Percentiles rank a stretch among this genome's conserved stretches.
These are phyloP conservation scores for Xylaria sp. DNA, from an alignment of 2,329 filamentous ascomycete species.

Conservation along the genomic window DNA sequence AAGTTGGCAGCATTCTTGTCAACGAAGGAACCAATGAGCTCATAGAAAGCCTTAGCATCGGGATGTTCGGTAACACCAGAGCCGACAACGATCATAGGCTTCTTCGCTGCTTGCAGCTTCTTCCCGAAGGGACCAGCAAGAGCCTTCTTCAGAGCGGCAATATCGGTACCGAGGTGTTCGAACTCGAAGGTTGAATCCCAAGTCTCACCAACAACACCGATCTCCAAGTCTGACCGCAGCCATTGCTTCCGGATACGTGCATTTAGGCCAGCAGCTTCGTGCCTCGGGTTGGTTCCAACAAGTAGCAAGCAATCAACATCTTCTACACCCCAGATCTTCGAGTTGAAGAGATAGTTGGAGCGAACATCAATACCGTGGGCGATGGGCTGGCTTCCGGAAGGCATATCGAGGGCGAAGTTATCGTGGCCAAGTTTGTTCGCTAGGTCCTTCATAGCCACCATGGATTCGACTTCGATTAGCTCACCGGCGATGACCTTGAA, in stretches of 20 bases:
- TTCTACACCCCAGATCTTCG: constrained; percentile 91
- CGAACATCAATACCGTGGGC: constrained; percentile 94
- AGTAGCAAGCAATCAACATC: constrained; percentile 92
- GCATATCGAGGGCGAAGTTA: constrained; percentile 92
- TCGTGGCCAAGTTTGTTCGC: constrained; percentile 97
- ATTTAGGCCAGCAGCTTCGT: constrained; percentile 95
- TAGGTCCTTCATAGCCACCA: constrained; percentile 97
- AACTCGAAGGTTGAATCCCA: constrained; percentile 97
- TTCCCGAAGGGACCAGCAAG: constrained; percentile 90
- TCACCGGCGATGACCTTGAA: constrained; percentile 96
- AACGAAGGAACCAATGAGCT: constrained; percentile 88
- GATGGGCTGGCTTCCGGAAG: constrained; percentile 82
- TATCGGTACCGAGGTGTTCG: constrained; percentile 85
- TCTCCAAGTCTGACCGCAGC: constrained; percentile 92
- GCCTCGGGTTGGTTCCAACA: constrained; percentile 92
- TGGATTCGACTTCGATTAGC: constrained; percentile 88
- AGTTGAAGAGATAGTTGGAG: constrained; percentile 97
- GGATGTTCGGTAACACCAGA: constrained; percentile 90
- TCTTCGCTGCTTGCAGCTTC: constrained; percentile 87
- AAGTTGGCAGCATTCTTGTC: constrained; percentile 94
- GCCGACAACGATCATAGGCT: constrained; percentile 95
- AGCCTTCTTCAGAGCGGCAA: constrained; percentile 83
- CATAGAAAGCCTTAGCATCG: constrained; percentile 93
- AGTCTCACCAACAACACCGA: constrained; percentile 88
- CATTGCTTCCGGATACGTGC: constrained; percentile 98